Evolutionary conservation across 345 rosid species (phyloP), one percentile per base, ranked within the genome.

Genomic region (Trapa bicornis): DNA sequence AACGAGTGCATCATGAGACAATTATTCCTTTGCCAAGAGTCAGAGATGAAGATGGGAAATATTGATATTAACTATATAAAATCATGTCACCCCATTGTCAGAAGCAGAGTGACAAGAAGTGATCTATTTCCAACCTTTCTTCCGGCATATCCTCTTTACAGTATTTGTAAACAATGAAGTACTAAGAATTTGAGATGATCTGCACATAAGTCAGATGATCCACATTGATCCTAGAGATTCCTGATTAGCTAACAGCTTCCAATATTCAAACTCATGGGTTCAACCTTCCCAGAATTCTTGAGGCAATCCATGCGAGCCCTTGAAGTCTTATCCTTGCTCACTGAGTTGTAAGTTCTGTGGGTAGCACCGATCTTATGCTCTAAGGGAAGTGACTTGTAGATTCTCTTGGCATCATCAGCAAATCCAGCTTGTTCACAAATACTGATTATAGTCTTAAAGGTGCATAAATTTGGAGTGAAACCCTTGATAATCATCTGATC

Each of bases 371-470:
- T 41, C 70, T 76, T 78, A 72, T 81, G 80, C 37, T 52, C 73
- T 37, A 73, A 70, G 61, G 82, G 71, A 89, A 92, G 86, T 67
- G 72, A 45, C 42, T 84, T 69, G 68, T 82, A 81, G 63, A 85
- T 79, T 70, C 65, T 66, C 65, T 80, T 78, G 75, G 92, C 96
- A 60, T 86, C 88, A 35, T 88, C 94, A 12, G 60, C 84, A 47
- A 81, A 81, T 75, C 89, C 98, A 7, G 91, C 98, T 74, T 69
- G 74, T 71, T 74, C 79, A 76, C 97, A 93, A 60, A 93, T 81
- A 15, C 81, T 82, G 13, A 87, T 73, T 69, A 85, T 81, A 62
- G 78, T 85, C 58, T 68, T 77, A 64, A 85, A 88, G 48, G 97
- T 93, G 86, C 85, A 83, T 70, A 76, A 67, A 54, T 76, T 89